Base-by-base conservation (phyloP, 1,139 yeast species). In the Yamadazyma diddensiae region DNA sequence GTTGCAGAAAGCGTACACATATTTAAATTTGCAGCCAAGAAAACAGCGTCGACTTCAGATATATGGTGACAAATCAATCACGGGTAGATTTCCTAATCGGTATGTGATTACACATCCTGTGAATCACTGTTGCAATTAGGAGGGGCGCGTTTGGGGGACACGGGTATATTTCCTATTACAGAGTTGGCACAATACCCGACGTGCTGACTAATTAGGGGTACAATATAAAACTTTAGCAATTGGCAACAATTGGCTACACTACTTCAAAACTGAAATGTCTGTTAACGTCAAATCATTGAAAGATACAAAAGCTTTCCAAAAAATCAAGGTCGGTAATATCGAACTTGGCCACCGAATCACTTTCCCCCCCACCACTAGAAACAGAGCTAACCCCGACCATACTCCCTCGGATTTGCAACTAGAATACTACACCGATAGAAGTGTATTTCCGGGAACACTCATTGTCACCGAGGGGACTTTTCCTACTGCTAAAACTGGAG, bases 381-480 rank as follows among this genome's bases (percentile, higher is more conserved):
- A 52, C 46, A 65, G 81, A 51, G 69, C 74, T 15, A 46, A 55
- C 3, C 42, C 31, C 6, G 42, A 31, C 6, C 59, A 56, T 35
- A 58, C 64, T 17, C 77, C 82, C 10, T 64, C 70, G 2, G 73
- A 75, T 33, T 52, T 71, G 20, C 62, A 65, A 43, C 52, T 55
- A 9, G 59, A 68, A 36, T 77, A 79, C 52, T 82, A 82, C 47
- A 59, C 49, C 4, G 72, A 73, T 43, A 62, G 87, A 41, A 64
- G 82, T 4, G 46, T 56, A 33, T 49, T 57, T 35, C 73, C 78
- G 15, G 86, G 86, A 4, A 63, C 81, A 2, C 76, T 79, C 13
- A 51, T 74, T 26, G 68, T 60, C 47, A 52, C 59, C 15, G 60
- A 69, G 17, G 72, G 70, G 12, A 57, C 64, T 1, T 44, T 52